Conservation (phyloP, 1,139 yeast species). For the Geotrichum phurueaensis region DNA sequence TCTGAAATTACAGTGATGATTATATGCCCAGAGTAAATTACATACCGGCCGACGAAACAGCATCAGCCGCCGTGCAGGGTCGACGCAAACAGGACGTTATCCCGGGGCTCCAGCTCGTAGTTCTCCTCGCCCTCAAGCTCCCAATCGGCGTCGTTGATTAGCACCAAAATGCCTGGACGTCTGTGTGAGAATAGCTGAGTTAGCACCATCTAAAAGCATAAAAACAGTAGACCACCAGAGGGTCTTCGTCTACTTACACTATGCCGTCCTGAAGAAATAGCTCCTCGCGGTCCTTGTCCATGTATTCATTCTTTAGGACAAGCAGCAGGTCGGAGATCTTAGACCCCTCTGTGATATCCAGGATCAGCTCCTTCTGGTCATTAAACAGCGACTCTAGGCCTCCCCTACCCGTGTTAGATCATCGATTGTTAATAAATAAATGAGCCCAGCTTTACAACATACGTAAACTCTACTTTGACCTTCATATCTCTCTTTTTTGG, state of each 20-base stretch:
- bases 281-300: slow-evolving; percentile 57
- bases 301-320: slow-evolving; percentile 44
- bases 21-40: neutral
- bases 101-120: slow-evolving; percentile 68
- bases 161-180: slow-evolving; percentile 86
- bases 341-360: slow-evolving; percentile 41
- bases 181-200: slow-evolving; percentile 34
- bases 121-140: slow-evolving; percentile 87
- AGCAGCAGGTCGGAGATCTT: slow-evolving; percentile 55
- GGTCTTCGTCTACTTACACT: slow-evolving; percentile 27
- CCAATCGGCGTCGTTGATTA: slow-evolving; percentile 96
- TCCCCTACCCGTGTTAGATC: slow-evolving; percentile 38
- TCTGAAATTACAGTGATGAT: neutral
- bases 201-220: neutral
- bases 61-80: slow-evolving; percentile 87
- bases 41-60: neutral
- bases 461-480: slow-evolving; percentile 34
- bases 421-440: neutral
- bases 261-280: slow-evolving; percentile 76
- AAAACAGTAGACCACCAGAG: neutral
- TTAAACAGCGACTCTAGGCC: slow-evolving; percentile 65
- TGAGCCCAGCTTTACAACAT: neutral
- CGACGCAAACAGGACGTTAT: slow-evolving; percentile 79
- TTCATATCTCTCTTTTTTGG: slow-evolving; percentile 16
- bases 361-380: slow-evolving; percentile 45